Conservation (phyloP, 2,329 filamentous ascomycete species). For the Boeremia exigua region DNA sequence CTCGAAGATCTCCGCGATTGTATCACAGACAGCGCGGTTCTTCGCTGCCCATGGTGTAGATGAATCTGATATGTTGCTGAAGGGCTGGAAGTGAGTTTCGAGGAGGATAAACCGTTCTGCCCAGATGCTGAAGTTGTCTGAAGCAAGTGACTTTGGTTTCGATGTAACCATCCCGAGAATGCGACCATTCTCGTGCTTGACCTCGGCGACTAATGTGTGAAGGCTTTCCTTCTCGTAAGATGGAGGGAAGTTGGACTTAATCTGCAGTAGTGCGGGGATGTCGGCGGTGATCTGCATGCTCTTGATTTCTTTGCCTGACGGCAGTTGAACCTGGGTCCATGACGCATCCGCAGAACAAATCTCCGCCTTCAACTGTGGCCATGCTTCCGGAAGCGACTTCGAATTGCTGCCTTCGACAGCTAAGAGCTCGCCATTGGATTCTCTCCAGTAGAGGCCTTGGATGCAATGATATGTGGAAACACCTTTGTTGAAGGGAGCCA, state of each 20-base stretch:
- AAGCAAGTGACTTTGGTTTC: slow-evolving; percentile 29
- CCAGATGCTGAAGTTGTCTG: slow-evolving; percentile 34
- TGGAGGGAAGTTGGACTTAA: slow-evolving; percentile 34
- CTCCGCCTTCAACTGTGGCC: slow-evolving; percentile 27
- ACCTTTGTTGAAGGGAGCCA: slow-evolving; percentile 39
- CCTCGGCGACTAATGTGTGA: slow-evolving; percentile 27
- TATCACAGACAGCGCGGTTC: slow-evolving; percentile 25
- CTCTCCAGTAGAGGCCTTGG: slow-evolving; percentile 39
- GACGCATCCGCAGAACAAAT: slow-evolving; percentile 22
- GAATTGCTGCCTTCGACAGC: slow-evolving; percentile 35
- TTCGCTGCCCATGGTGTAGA: slow-evolving; percentile 27
- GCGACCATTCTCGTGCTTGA: slow-evolving; percentile 30
- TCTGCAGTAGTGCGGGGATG: slow-evolving; percentile 26
- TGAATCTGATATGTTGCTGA: slow-evolving; percentile 23
- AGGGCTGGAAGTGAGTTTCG: slow-evolving; percentile 36
- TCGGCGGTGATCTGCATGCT: slow-evolving; percentile 24
- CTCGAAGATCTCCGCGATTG: slow-evolving; percentile 38
- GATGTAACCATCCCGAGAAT: slow-evolving; percentile 32
- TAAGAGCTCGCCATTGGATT: slow-evolving; percentile 29
- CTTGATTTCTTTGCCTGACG: slow-evolving; percentile 34
- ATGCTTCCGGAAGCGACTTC: slow-evolving; percentile 24
- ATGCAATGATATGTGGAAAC: slow-evolving; percentile 37
- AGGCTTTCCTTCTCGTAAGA: slow-evolving; percentile 28
- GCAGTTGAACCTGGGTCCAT: slow-evolving; percentile 26
- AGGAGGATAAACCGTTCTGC: slow-evolving; percentile 38